Conservation (phyloP, 495 filamentous ascomycete genomes). For the Achaetomiella virescens region DNA sequence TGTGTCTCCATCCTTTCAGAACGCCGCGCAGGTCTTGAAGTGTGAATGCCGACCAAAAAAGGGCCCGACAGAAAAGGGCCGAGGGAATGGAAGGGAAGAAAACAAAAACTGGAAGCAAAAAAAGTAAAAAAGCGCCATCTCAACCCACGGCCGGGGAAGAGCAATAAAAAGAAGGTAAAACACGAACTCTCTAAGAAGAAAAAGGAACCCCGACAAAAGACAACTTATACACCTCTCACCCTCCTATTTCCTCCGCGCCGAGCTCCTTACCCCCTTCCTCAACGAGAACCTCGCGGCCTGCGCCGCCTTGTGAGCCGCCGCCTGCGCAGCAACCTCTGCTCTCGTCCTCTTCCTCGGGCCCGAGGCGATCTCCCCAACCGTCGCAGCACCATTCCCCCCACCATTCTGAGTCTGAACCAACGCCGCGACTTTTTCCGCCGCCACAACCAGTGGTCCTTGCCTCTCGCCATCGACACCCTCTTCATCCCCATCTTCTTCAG, state of each 20-base stretch:
- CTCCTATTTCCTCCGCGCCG: constrained; percentile 2
- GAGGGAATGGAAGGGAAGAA: too few relatives aligned
- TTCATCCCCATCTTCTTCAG: not conserved
- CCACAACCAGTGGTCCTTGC: not conserved
- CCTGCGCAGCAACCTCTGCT: not conserved
- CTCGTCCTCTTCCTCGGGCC: constrained; percentile 2
- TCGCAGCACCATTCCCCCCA: not conserved
- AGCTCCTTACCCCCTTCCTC: constrained; percentile 5
- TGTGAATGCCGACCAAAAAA: too few relatives aligned
- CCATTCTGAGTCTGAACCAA: not conserved
- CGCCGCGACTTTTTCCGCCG: not conserved
- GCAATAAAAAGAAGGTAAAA: too few relatives aligned
- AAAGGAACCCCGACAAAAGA: not conserved
- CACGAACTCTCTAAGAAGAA: not conserved
- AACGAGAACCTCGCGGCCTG: not conserved
- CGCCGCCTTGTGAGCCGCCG: not conserved
- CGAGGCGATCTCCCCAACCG: too few relatives aligned
- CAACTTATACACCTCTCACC: not conserved
- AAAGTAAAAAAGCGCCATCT: too few relatives aligned
- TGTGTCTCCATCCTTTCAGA: too few relatives aligned
- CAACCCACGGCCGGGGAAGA: too few relatives aligned
- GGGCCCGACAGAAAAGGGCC: too few relatives aligned
- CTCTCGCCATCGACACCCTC: not conserved
- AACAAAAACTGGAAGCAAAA: too few relatives aligned
- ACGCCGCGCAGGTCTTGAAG: too few relatives aligned